Evolutionary conservation across 2,329 filamentous ascomycete genomes (phyloP), one percentile per base, ranked within the genome.

Genomic region (Fusarium chaquense): DNA sequence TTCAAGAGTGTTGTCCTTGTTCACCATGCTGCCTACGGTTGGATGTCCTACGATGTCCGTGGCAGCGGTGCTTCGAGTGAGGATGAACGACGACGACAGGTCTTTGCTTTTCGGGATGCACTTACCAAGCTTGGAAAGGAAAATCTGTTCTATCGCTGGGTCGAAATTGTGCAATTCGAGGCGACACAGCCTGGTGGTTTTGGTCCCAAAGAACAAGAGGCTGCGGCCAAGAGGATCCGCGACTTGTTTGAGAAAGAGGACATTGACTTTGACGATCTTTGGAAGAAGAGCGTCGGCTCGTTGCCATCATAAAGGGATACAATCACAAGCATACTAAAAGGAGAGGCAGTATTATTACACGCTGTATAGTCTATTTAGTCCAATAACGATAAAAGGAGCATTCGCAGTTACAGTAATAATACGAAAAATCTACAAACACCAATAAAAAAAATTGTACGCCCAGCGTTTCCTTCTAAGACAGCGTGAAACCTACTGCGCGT

Each of bases 111-210:
- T 78, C 90, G 93, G 73, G 91, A 96, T 44, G 89, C 89, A 22
- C 84, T 98, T 72, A 85, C 87, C 2, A 85, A 85, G 4, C 84
- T 96, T 79, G 93, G 91, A 44, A 97, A 97, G 80, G 94, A 97
- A 78, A 89, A 91, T 69, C 79, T 98, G 55, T 98, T 98, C 82
- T 97, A 92, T 82, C 89, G 91, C 58, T 97, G 94, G 93, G 92
- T 97, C 50, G 94, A 98, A 82, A 87, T 97, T 76, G 90, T 98
- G 51, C 94, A 98, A 81, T 97, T 89, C 75, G 94, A 97, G 81
- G 91, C 92, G 43, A 91, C 89, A 36, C 87, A 87, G 71, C 92
- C 93, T 0, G 93, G 91, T 20, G 93, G 92, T 0, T 97, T 97
- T 76, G 92, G 90, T 2, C 82, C 85, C 0, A 91, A 94, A 76